phyloP scores from a whole-genome alignment of 371 early-diverging fungal genomes.

The Globomyces sp. region DNA sequence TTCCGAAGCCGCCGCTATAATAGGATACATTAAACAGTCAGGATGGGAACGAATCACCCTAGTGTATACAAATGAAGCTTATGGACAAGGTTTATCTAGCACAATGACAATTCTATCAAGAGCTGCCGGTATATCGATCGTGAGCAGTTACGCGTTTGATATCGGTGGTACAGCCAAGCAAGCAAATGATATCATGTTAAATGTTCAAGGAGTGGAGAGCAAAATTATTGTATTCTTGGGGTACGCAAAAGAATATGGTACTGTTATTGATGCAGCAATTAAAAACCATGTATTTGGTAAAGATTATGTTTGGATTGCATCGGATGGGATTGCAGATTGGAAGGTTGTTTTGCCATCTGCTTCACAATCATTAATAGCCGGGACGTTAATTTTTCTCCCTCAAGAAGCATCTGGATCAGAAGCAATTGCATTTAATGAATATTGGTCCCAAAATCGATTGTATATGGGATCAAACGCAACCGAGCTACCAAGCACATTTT shows the following conservation, averaged over 20 bases:
- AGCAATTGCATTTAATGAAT: constrained; percentile 6
- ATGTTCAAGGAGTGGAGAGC: neutral
- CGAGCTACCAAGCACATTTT: neutral
- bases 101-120: constrained; percentile 3
- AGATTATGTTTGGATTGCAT: constrained; percentile 8
- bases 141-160: neutral
- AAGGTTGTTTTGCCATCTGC: neutral
- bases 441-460: constrained; percentile 10
- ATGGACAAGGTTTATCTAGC: constrained; percentile 1
- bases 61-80: constrained; percentile 9
- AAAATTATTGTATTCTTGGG: constrained; percentile 12
- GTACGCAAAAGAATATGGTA: neutral
- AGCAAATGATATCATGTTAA: neutral
- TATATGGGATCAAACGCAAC: neutral
- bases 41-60: constrained; percentile 5
- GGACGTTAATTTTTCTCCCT: constrained; percentile 4
- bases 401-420: constrained; percentile 4
- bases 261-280: neutral
- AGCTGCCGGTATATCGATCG: neutral
- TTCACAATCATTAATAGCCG: neutral
- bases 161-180: neutral
- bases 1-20: neutral
- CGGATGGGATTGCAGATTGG: constrained; percentile 7
- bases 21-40: neutral
- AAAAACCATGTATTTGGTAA: neutral